phyloP scores from a whole-genome alignment of 805 yeast species.

The Metschnikowia colocasiae region DNA sequence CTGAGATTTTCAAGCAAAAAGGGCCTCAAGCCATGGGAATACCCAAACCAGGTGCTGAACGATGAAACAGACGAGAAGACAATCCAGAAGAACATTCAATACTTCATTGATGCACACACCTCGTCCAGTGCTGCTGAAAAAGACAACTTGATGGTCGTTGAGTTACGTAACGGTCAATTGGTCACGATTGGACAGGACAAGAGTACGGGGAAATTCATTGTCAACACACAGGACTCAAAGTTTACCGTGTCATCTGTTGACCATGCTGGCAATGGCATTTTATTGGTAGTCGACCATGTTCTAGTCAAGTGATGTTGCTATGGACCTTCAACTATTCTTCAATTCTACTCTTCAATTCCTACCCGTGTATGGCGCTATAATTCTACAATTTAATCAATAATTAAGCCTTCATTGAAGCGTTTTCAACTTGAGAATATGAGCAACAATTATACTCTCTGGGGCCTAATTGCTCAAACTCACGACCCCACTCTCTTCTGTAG shows the following conservation, averaged over 20 bases:
- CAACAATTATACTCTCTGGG: not conserved
- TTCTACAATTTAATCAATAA: not conserved
- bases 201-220: slow-evolving; percentile 1
- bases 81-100: slow-evolving; percentile 48
- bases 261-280: slow-evolving; percentile 38
- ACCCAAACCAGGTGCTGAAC: slow-evolving; percentile 50
- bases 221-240: slow-evolving; percentile 17
- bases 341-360: not conserved
- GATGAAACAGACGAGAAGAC: slow-evolving; percentile 33
- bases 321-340: not conserved
- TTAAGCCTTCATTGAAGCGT: not conserved
- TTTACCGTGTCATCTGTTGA: slow-evolving; percentile 24
- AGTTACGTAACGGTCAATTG: slow-evolving; percentile 8
- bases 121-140: slow-evolving; percentile 6
- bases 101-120: slow-evolving; percentile 63
- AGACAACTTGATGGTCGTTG: not conserved
- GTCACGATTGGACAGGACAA: slow-evolving; percentile 4
- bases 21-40: slow-evolving; percentile 78
- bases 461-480: slow-evolving; percentile 10
- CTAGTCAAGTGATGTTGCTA: slow-evolving; percentile 15
- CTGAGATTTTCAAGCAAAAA: slow-evolving; percentile 36
- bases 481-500: slow-evolving; percentile 13
- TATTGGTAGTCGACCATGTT: slow-evolving; percentile 35
- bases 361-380: not conserved
- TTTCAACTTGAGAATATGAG: not conserved